Evolutionary conservation across 2,329 filamentous ascomycete genomes (phyloP), one percentile per base, ranked within the genome.

Genomic region (Colletotrichum ledebouriae): DNA sequence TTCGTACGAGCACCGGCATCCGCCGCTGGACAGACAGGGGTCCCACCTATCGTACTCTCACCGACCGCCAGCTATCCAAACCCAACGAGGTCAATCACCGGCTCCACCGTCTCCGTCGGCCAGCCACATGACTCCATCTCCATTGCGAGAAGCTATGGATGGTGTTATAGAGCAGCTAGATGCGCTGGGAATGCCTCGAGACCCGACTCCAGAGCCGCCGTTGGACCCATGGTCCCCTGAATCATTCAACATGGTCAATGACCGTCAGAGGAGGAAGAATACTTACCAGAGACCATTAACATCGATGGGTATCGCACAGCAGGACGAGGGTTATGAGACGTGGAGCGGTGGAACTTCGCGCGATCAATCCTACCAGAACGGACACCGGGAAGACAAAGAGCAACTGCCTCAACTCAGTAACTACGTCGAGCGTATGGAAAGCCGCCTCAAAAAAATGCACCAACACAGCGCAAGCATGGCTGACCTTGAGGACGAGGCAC

Each of bases 161-260:
- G 95, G 97, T 78, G 94, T 99, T 4, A 98, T 98, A 89, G 94
- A 96, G 72, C 97, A 96, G 63, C 81, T 99, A 49, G 91, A 97
- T 76, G 94, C 94, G 69, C 93, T 99, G 84, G 91, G 91, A 17
- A 84, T 90, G 73, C 83, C 87, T 47, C 85, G 86, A 63, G 81
- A 85, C 22, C 83, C 70, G 74, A 85, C 87, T 33, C 85, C 88
- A 1, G 84, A 88, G 47, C 82, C 86, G 0, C 82, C 87, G 0
- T 79, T 89, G 9, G 89, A 94, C 75, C 90, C 94, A 4, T 99
- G 96, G 96, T 96, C 94, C 0, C 94, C 94, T 0, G 94, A 97
- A 74, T 93, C 91, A 7, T 98, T 97, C 74, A 91, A 87, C 64
- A 80, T 87, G 76, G 79, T 86, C 3, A 79, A 81, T 49, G 80